Base-by-base conservation (phyloP, 805 yeast species). In the Starmerella lactis-condensi region DNA sequence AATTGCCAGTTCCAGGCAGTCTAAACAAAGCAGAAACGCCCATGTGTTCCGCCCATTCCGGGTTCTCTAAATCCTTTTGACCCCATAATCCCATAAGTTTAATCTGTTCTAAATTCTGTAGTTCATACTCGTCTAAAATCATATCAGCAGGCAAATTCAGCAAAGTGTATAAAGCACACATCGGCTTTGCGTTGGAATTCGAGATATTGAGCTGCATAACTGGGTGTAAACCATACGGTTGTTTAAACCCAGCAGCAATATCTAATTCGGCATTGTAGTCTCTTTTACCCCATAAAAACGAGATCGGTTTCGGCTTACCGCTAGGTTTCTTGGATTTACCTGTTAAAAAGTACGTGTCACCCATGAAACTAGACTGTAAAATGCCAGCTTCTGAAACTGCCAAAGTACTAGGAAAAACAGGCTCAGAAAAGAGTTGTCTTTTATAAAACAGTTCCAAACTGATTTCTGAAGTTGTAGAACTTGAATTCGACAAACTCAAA, bases 61-160 rank as follows among this genome's bases (percentile, higher is more conserved):
- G 76, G 21, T 60, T 57, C 40, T 69, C 76, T 16, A 69, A 49
- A 42, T 70, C 72, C n/a, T 59, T 52, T 31, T 65, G 68, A 3
- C 75, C 75, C 62, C 64, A 64, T 1, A 61, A 46, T 2, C 53
- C 55, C 1, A 62, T 22, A 11, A 66, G 51, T n/a, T 39, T 43
- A 11, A 48, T 44, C 19, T 44, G 40, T 17, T 45, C 44, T n/a
- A 51, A 43, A 16, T 51, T 54, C 20, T 57, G 47, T 16, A 65
- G 57, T 45, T 70, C 72, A 45, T 65, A 69, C 43, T 55, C 55
- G 50, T 69, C 75, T n/a, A 68, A 54, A 42, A 70, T 67, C 14
- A 69, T 33, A 12, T 54, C 51, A 4, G 50, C 47, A 3, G 72
- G 69, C 8, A 68, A 42, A 6, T 60, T 57, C 17, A 63, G 46